Percentiles rank a stretch among this genome's conserved stretches.
Conservation (phyloP, 2,329 filamentous ascomycete genomes). For the Neopestalotiopsis clavispora region DNA sequence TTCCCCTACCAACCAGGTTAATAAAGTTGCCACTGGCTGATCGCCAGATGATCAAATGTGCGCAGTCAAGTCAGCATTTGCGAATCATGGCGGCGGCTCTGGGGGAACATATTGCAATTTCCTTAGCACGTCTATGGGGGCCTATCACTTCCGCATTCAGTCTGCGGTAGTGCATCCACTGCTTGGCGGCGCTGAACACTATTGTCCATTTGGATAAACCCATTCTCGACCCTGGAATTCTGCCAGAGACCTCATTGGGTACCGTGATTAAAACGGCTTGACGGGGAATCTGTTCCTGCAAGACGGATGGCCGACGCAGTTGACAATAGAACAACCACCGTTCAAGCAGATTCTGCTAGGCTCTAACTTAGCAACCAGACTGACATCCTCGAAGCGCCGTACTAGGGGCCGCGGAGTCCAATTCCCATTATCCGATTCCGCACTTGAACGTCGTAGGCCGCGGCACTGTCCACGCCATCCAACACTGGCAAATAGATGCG, state of each 20-base stretch:
- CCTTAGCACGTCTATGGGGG: conserved; percentile 4
- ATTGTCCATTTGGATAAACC: conserved; percentile 12
- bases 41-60: conserved; percentile 2
- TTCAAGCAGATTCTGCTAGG: conserved; percentile 2
- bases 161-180: neutral
- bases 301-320: neutral
- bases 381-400: neutral
- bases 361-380: neutral
- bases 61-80: conserved; percentile 4
- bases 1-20: neutral
- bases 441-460: neutral
- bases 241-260: conserved; percentile 10
- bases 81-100: conserved; percentile 3
- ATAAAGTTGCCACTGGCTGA: neutral
- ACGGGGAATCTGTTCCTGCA: conserved; percentile 8
- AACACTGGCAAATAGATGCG: neutral
- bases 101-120: conserved; percentile 11
- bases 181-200: conserved; percentile 4
- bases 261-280: neutral
- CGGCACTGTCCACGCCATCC: neutral
- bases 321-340: neutral
- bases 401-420: neutral
- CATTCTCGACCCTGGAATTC: conserved; percentile 8
- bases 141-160: conserved; percentile 3
- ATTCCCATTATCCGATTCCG: neutral